Evolutionary conservation across 495 filamentous ascomycete genomes (phyloP).

Genomic region (Penicillium chermesinum): DNA sequence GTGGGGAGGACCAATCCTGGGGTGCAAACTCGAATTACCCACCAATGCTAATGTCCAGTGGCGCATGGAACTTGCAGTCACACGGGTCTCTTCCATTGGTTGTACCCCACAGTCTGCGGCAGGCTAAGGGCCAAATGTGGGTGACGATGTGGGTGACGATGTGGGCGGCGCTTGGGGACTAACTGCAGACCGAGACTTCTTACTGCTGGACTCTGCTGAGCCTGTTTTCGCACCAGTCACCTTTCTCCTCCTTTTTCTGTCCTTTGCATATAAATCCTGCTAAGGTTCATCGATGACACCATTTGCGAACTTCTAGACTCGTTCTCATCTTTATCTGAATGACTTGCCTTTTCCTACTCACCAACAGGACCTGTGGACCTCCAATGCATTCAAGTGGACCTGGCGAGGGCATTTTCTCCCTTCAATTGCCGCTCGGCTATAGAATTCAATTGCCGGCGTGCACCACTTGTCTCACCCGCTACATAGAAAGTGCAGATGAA

Average conservation of each 20-base stretch:
- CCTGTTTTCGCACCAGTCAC: neutral
- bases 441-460: neutral
- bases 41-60: constrained; percentile 5
- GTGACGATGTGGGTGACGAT: neutral
- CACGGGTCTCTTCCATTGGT: neutral
- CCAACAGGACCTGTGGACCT: no score
- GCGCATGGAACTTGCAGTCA: neutral
- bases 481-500: constrained; percentile 2
- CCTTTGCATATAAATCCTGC: neutral
- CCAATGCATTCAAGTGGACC: neutral
- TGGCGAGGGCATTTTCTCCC: no score
- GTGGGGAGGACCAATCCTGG: constrained; percentile 1
- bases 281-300: constrained; percentile 2
- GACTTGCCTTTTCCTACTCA: no score
- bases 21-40: constrained; percentile 12
- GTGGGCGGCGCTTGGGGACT: no score
- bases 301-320: neutral
- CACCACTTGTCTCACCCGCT: neutral
- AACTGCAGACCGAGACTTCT: no score
- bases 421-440: neutral
- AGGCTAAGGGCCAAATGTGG: neutral
- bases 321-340: neutral
- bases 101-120: neutral
- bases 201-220: neutral
- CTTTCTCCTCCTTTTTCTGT: neutral